phyloP scores from a whole-genome alignment of 495 filamentous ascomycete genomes.

The Xylaria sp. region DNA sequence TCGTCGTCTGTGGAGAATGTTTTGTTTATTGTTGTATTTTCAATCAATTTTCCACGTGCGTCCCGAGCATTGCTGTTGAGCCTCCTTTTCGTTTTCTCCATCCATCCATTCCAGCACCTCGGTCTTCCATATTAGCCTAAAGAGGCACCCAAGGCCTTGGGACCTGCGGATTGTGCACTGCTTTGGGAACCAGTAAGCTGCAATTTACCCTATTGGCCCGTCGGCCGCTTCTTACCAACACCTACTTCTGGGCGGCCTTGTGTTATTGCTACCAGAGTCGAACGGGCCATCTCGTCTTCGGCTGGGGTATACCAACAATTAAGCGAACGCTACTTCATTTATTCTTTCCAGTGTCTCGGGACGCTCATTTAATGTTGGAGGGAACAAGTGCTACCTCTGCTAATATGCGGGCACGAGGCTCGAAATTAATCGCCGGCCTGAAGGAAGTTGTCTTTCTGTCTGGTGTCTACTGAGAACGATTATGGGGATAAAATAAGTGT shows the following conservation, averaged over 20 bases:
- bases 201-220: constrained; percentile 16
- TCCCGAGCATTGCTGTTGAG: constrained; percentile 15
- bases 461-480: background rate
- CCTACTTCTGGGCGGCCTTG: background rate
- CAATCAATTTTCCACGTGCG: constrained; percentile 11
- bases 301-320: background rate
- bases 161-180: background rate
- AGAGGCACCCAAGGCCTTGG: constrained; percentile 16
- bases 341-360: background rate
- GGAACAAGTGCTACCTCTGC: background rate
- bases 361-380: background rate
- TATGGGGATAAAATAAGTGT: background rate
- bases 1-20: constrained; percentile 1
- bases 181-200: background rate
- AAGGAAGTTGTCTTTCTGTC: background rate
- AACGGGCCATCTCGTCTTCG: background rate
- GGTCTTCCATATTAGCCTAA: constrained; percentile 18
- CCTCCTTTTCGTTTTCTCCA: constrained; percentile 5
- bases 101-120: background rate
- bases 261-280: background rate
- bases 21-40: constrained; percentile 4
- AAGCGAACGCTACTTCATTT: background rate
- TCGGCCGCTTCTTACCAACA: background rate
- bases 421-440: background rate
- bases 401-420: background rate